Percentiles rank a stretch among this genome's conserved stretches.
Conservation (phyloP, 2,329 filamentous ascomycete species). For the Fusarium floridanum region DNA sequence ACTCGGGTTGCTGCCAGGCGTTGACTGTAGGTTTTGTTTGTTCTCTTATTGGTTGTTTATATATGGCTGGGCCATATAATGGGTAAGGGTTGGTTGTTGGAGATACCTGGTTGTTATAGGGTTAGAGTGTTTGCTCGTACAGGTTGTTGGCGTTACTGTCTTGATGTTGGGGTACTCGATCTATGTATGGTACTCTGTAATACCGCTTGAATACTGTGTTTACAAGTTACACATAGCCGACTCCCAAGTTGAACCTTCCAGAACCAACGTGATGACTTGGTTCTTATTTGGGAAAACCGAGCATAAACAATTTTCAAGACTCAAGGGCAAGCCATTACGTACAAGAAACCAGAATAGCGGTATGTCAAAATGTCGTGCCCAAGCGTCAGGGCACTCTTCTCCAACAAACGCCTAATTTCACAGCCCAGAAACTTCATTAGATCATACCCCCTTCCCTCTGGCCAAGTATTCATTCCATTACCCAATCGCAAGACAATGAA, state of each 20-base stretch:
- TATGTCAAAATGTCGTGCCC: not conserved
- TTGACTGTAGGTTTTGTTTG: not conserved
- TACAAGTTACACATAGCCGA: not conserved
- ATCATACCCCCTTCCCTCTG: not conserved
- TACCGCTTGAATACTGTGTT: not conserved
- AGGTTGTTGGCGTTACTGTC: not conserved
- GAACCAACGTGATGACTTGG: not conserved
- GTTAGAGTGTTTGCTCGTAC: not conserved
- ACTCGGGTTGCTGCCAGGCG: conserved; percentile 35
- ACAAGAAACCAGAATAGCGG: not conserved
- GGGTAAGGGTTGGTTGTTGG: not conserved
- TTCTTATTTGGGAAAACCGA: not conserved
- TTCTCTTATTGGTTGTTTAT: not conserved
- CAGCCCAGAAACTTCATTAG: not conserved
- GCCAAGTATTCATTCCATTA: not conserved
- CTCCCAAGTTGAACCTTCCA: not conserved
- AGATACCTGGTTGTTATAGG: not conserved
- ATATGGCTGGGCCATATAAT: not conserved
- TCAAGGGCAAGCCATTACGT: not conserved
- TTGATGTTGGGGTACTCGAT: not conserved
- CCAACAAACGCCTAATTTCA: not conserved
- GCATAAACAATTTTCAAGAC: not conserved
- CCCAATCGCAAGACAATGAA: conserved; percentile 4
- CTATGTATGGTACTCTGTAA: not conserved
- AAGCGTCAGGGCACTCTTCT: not conserved